Conservation (phyloP, 139 green algal species). For the Trebouxia sp. region DNA sequence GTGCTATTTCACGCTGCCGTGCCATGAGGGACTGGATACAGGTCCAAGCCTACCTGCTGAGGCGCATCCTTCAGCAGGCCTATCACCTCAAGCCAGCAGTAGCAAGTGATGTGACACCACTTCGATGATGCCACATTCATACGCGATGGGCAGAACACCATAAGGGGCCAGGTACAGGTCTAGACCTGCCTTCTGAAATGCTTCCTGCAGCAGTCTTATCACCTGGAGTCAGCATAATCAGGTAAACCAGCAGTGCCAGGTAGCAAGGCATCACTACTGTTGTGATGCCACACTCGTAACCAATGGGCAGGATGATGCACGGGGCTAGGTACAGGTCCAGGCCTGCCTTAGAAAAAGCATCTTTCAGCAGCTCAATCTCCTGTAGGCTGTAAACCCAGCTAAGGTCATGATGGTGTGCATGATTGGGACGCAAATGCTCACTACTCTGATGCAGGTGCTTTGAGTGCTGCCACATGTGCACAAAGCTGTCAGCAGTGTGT, state of each 20-base stretch:
- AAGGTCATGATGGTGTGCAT: too few species aligned
- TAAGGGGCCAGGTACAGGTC: slow-evolving; percentile 91
- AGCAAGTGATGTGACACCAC: too few species aligned
- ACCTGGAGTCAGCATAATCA: too few species aligned
- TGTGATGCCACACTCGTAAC: slow-evolving; percentile 94
- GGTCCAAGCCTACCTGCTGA: slow-evolving; percentile 62
- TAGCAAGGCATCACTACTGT: too few species aligned
- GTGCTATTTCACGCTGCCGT: too few species aligned
- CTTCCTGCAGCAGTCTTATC: slow-evolving; percentile 75
- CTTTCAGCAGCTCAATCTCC: slow-evolving; percentile 78
- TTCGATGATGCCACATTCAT: slow-evolving; percentile 96
- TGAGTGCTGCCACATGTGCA: too few species aligned
- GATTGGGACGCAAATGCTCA: too few species aligned
- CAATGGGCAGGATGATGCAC: slow-evolving; percentile 94
- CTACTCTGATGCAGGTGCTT: too few species aligned
- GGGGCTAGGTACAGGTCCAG: slow-evolving; percentile 87
- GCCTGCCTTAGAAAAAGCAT: slow-evolving; percentile 66
- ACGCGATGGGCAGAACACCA: slow-evolving; percentile 93
- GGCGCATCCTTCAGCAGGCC: slow-evolving; percentile 74
- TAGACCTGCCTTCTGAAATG: slow-evolving; percentile 74
- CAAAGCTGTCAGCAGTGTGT: too few species aligned
- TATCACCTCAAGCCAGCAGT: slow-evolving; percentile 65
- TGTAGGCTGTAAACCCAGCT: too few species aligned
- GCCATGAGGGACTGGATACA: slow-evolving; percentile 93
- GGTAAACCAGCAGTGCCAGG: too few species aligned